Evolutionary conservation across 2,329 filamentous ascomycete species (phyloP), one percentile per base, ranked within the genome.

Genomic region (Monilinia fructigena): DNA sequence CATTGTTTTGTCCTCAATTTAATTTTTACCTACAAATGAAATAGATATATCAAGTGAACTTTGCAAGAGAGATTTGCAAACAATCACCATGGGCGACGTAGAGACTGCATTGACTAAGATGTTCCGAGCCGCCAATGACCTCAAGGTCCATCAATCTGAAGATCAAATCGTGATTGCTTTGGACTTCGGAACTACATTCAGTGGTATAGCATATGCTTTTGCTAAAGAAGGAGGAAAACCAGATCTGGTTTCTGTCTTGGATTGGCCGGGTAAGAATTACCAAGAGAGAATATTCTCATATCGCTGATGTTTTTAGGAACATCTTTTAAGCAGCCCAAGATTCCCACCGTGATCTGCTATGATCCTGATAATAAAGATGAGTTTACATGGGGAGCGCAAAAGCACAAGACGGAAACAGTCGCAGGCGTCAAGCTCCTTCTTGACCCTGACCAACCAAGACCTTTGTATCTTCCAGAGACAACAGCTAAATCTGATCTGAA

Each of bases 401-500:
- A 67, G 23, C 66, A 72, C 53, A 38, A 52, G 20, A 50, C n/a
- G 11, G 54, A 67, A 40, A 67, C 68, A 31, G 64, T 74, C 26
- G 55, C 63, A 7, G 70, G 69, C 5, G 65, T 75, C 23, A 75
- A 75, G 62, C 63, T 75, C 10, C 67, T 74, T 4, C 69, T 75
- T 1, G 74, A 75, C 53, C 73, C 72, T 1, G 68, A 70, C 35
- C 72, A 74, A 61, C 68, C 45, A 1, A 31, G 65, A 3, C 70
- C 70, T 4, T 6, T 63, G 2, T 72, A 70, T 50, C 63, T 73
- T 28, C 65, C 70, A 8, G 45, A 67, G 42, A 68, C 66, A 10
- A 68, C 62, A 10, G 60, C 66, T 2, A 66, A 69, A 14, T 74
- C 78, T 3, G 74, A 77, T 8, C 73, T 78, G 14, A 45, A 79